Conservation (phyloP, 768 basidiomycete species). For the Xerocomus potaroensis region DNA sequence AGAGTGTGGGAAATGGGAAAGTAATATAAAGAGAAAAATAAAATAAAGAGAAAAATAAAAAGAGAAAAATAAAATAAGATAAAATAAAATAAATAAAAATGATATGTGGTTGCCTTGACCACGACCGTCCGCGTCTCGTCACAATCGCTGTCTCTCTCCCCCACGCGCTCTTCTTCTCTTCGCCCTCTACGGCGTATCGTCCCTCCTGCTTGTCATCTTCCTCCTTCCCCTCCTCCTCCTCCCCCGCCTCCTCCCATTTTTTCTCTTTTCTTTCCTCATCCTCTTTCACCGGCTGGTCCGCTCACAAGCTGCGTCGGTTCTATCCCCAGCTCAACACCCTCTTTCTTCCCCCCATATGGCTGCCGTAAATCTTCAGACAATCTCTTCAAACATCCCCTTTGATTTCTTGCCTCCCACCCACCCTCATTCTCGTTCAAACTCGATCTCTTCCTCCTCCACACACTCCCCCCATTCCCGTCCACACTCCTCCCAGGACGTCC, state of each 20-base stretch:
- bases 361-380: constrained; percentile 71
- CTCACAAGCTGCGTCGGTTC: constrained; percentile 30
- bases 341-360: constrained; percentile 49
- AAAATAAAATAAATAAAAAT: constrained; percentile 4
- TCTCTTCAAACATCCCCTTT: constrained; percentile 62
- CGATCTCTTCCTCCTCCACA: constrained; percentile 71
- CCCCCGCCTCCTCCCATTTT: constrained; percentile 1
- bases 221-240: constrained; percentile 2
- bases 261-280: background rate
- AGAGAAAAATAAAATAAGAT: constrained; percentile 1
- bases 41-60: too few relatives aligned
- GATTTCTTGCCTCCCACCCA: constrained; percentile 63
- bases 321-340: constrained; percentile 35
- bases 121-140: constrained; percentile 39
- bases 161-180: constrained; percentile 18
- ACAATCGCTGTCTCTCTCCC: constrained; percentile 16
- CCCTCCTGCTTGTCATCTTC: background rate
- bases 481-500: constrained; percentile 68
- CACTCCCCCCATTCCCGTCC: constrained; percentile 71
- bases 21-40: too few relatives aligned
- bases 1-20: background rate
- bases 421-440: constrained; percentile 73
- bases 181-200: too few relatives aligned
- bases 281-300: constrained; percentile 56
- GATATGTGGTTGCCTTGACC: constrained; percentile 47